Evolutionary conservation across 2,329 filamentous ascomycete genomes (phyloP).

Genomic region (Ophiostoma himal-ulmi): DNA sequence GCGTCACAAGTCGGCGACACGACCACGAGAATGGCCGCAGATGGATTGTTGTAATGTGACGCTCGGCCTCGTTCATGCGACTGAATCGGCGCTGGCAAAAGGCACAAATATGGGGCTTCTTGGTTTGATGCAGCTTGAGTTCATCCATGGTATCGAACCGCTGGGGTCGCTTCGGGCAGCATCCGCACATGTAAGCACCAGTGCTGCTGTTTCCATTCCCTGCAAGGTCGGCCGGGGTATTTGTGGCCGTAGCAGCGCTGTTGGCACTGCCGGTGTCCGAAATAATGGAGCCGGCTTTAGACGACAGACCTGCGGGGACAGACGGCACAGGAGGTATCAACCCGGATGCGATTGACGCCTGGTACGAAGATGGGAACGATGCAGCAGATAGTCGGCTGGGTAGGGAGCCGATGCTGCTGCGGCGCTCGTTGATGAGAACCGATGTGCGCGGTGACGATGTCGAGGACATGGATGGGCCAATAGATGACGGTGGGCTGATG

Average conservation of each 20-base stretch:
- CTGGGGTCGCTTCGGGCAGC: conserved; percentile 27
- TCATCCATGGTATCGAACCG: conserved; percentile 24
- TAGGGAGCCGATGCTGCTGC: conserved; percentile 26
- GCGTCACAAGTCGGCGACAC: conserved; percentile 23
- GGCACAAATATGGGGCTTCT: conserved; percentile 28
- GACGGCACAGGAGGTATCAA: background rate
- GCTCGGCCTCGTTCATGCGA: conserved; percentile 28
- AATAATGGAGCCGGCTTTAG: conserved; percentile 1
- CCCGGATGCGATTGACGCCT: background rate
- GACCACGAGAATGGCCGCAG: conserved; percentile 26
- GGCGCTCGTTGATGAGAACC: conserved; percentile 21
- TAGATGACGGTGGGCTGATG: conserved; percentile 18
- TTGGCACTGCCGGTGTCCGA: conserved; percentile 14
- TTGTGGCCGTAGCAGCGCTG: conserved; percentile 15
- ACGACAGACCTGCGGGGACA: background rate
- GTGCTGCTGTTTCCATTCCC: background rate
- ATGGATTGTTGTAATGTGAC: conserved; percentile 27
- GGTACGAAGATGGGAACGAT: conserved; percentile 23
- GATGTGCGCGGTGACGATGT: conserved; percentile 26
- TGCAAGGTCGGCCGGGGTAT: background rate
- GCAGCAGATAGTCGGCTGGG: conserved; percentile 25
- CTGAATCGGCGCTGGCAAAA: conserved; percentile 26
- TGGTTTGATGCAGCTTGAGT: conserved; percentile 24
- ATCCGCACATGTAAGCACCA: conserved; percentile 21
- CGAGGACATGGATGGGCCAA: conserved; percentile 21